phyloP scores from a whole-genome alignment of 768 basidiomycete species.

The Tylopilus sp. region DNA sequence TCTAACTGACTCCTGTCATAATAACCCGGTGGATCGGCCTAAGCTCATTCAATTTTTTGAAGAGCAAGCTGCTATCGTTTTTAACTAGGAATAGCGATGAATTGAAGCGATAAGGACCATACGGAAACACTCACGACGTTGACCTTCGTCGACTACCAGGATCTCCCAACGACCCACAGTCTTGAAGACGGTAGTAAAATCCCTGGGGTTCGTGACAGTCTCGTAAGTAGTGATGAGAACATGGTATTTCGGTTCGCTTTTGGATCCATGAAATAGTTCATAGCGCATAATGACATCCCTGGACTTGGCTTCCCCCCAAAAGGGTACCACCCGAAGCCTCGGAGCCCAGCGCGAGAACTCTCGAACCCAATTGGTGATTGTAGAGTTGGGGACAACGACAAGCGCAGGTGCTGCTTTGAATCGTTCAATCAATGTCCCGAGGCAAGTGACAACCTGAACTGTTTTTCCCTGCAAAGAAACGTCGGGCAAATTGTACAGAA shows the following conservation, averaged over 20 bases:
- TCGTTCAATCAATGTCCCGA: slow-evolving; percentile 59
- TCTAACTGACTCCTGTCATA: slow-evolving; percentile 72
- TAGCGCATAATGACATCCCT: slow-evolving; percentile 78
- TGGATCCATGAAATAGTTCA: slow-evolving; percentile 67
- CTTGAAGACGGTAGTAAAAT: slow-evolving; percentile 75
- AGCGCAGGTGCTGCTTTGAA: slow-evolving; percentile 73
- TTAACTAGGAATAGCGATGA: slow-evolving; percentile 56
- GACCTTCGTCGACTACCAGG: slow-evolving; percentile 92
- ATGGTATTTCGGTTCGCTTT: slow-evolving; percentile 68
- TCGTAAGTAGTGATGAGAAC: slow-evolving; percentile 95
- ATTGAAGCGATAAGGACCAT: neutral
- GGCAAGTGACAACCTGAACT: slow-evolving; percentile 83
- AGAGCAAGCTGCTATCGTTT: slow-evolving; percentile 73
- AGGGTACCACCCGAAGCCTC: slow-evolving; percentile 73
- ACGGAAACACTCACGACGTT: slow-evolving; percentile 59
- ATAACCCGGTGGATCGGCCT: slow-evolving; percentile 77
- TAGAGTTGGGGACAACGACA: slow-evolving; percentile 95
- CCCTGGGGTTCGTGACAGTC: slow-evolving; percentile 62
- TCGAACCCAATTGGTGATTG: slow-evolving; percentile 91
- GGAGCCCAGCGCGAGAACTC: slow-evolving; percentile 84
- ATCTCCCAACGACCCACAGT: slow-evolving; percentile 87
- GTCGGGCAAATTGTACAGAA: slow-evolving; percentile 3
- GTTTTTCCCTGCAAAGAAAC: slow-evolving; percentile 70
- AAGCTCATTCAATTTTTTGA: slow-evolving; percentile 78
- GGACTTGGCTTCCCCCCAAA: slow-evolving; percentile 75